Evolutionary conservation across 257 asterid species (phyloP), one percentile per base, ranked within the genome.

Genomic region (Salvia miltiorrhiza): DNA sequence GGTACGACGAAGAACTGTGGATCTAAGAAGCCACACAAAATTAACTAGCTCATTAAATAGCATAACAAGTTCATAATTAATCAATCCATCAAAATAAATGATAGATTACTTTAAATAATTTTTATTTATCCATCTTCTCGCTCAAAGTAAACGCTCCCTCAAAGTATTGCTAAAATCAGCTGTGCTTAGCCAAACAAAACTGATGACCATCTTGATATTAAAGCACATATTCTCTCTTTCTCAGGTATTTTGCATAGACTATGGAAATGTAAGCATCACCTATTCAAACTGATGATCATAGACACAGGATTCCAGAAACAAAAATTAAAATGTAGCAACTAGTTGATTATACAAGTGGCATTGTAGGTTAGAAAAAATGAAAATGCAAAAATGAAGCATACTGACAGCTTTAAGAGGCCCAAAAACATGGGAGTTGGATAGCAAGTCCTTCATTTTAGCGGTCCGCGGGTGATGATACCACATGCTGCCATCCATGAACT

Each of bases 381-480:
- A 30, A 30, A 30, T 30, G 4, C 47, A 52, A 35, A 50, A 28
- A 61, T 7, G 32, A 41, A 65, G 8, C 26, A 14, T 11, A 78
- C 87, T 79, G 73, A 90, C 97, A 35, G 79, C 72, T 82, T 63
- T 83, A 76, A 86, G 75, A 60, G 72, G 80, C 21, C 97, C 93
- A 65, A 86, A 86, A 49, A 71, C 54, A 16, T 82, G 63, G 4
- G 78, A 58, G 78, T 88, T 56, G 14, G 75, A 70, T 1, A 88
- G 23, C 64, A 91, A 9, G 14, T 83, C 90, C 79, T 82, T 88
- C 89, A 88, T 85, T 54, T 73, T 79, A 0, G 67, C 67, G 30
- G 97, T 90, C 75, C 97, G 79, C 17, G 96, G 97, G 72, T 91
- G 96, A 81, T 91, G 97, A 82, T 83, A 85, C 97, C 97, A 88